These are phyloP conservation scores for Fusarium agapanthi DNA, from an alignment of 2,329 filamentous ascomycete species.

Conservation along the genomic window DNA sequence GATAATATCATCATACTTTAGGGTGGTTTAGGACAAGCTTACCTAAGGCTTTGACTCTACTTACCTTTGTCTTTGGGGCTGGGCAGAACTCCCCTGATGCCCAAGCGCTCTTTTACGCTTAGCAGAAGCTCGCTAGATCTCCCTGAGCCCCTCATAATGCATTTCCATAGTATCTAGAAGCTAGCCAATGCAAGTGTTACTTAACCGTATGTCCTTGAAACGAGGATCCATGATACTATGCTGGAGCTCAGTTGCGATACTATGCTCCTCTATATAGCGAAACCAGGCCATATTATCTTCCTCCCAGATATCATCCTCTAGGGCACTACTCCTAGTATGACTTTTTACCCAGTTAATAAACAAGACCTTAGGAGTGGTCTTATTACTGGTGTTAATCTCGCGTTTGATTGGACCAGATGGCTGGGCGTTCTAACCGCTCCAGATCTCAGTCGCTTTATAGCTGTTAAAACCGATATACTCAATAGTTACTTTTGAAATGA, in stretches of 20 bases:
- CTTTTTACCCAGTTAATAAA: background rate
- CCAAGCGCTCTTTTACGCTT: background rate
- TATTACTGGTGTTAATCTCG: background rate
- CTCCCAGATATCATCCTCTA: background rate
- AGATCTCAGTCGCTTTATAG: background rate
- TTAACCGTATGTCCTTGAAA: background rate
- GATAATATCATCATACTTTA: background rate
- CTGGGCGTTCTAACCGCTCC: background rate
- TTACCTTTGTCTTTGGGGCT: background rate
- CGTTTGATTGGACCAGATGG: background rate
- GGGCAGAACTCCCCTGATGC: background rate
- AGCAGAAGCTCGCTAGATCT: background rate
- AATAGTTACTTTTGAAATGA: background rate
- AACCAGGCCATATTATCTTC: background rate
- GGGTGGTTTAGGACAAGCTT: background rate
- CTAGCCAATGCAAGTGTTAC: background rate
- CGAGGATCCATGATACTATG: background rate
- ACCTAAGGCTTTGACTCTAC: background rate
- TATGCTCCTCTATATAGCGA: background rate
- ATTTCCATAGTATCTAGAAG: background rate
- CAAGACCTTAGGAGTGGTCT: background rate
- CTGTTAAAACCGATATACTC: background rate
- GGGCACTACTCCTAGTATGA: background rate
- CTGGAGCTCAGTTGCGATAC: background rate
- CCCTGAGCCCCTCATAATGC: background rate